phyloP scores from a whole-genome alignment of 228 moss, liverwort and hornwort genomes.

The Sphagnum fallax region DNA sequence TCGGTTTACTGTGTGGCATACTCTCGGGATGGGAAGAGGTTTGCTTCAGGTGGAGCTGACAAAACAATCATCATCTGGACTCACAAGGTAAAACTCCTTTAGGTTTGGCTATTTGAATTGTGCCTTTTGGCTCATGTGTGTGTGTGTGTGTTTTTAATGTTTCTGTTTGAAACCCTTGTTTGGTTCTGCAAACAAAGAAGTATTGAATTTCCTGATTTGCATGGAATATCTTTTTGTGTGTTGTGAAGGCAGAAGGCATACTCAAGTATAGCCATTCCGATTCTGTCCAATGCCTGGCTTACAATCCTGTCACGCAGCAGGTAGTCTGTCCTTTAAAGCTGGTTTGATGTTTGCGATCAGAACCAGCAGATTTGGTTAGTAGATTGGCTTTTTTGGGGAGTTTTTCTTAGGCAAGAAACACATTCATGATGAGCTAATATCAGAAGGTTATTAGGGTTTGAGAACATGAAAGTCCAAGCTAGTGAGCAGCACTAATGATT shows the following conservation, averaged over 20 bases:
- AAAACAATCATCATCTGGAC: constrained; percentile 98
- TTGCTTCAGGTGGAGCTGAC: constrained; percentile 98
- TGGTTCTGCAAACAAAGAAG: too few species aligned
- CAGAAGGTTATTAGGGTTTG: too few species aligned
- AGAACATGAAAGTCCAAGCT: too few species aligned
- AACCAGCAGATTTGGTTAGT: too few species aligned
- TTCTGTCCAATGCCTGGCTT: constrained; percentile 91
- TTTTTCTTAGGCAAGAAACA: too few species aligned
- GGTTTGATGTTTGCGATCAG: not conserved
- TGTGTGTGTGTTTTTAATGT: too few species aligned
- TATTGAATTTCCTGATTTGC: constrained; percentile 6
- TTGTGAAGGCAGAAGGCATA: constrained; percentile 89
- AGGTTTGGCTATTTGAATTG: not conserved
- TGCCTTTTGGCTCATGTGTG: not conserved
- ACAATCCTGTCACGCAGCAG: constrained; percentile 97
- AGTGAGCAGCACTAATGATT: too few species aligned
- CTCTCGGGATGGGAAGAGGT: constrained; percentile 87
- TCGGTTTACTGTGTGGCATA: constrained; percentile 89
- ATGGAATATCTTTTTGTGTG: constrained; percentile 16
- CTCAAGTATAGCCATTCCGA: constrained; percentile 92
- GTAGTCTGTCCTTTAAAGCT: constrained; percentile 15
- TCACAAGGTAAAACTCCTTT: constrained; percentile 59
- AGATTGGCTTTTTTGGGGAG: too few species aligned
- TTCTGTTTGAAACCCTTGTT: not conserved
- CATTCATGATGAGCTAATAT: too few species aligned